Percentiles rank a stretch among this genome's conserved stretches.
Evolutionary conservation across 2,329 filamentous ascomycete species (phyloP).

Genomic region (Fusarium oxysporum): DNA sequence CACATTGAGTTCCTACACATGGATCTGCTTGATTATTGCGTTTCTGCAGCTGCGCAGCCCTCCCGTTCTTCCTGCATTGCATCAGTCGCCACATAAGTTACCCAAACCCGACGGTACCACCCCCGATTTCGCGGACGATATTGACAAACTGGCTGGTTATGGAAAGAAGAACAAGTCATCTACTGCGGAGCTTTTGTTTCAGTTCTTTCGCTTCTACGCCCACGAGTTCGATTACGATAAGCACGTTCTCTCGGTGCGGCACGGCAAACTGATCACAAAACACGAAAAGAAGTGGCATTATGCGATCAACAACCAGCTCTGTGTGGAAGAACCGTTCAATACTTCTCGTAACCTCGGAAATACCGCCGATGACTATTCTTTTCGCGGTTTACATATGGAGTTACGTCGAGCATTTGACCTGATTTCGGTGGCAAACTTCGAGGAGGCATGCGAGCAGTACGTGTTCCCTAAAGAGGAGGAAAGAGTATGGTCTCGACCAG

Average conservation of each 20-base stretch:
- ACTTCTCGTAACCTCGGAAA: conserved; percentile 90
- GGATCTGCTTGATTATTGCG: conserved; percentile 98
- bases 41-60: conserved; percentile 91
- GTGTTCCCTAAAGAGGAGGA: conserved; percentile 88
- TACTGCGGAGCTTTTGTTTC: conserved; percentile 87
- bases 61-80: conserved; percentile 86
- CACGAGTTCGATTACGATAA: conserved; percentile 93
- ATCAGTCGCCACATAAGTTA: conserved; percentile 68
- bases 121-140: conserved; percentile 87
- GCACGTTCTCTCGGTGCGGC: conserved; percentile 84
- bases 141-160: conserved; percentile 78
- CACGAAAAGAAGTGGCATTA: conserved; percentile 90
- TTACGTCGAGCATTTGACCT: conserved; percentile 88
- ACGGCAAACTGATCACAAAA: conserved; percentile 82
- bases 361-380: conserved; percentile 94
- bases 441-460: conserved; percentile 87
- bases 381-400: conserved; percentile 90
- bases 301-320: conserved; percentile 83
- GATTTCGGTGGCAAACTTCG: conserved; percentile 81
- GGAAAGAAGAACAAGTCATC: conserved; percentile 85
- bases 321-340: conserved; percentile 98
- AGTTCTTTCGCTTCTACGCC: conserved; percentile 95
- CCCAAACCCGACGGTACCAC: conserved; percentile 72
- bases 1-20: conserved; percentile 97
- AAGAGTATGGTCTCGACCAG: conserved; percentile 68